phyloP scores from a whole-genome alignment of 179 eudicot genomes.

The Silene noctiflora region DNA sequence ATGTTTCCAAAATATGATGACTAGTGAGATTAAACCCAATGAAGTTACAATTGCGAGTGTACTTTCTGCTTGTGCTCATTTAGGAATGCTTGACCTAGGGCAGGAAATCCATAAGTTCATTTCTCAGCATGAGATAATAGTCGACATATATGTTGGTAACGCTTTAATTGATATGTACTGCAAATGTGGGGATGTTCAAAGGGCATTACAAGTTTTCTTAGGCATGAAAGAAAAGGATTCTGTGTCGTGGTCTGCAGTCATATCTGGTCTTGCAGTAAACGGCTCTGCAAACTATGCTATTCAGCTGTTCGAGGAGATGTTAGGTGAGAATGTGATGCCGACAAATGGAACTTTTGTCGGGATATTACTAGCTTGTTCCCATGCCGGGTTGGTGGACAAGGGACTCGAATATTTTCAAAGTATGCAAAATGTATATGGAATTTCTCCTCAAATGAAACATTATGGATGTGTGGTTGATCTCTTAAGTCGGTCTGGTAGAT shows the following conservation, averaged over 20 bases:
- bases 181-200: conserved; percentile 55
- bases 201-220: conserved; percentile 44
- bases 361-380: conserved; percentile 54
- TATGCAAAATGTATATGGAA: conserved; percentile 41
- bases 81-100: conserved; percentile 53
- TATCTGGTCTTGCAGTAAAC: conserved; percentile 56
- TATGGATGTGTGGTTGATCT: conserved; percentile 70
- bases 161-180: conserved; percentile 64
- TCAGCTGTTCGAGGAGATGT: conserved; percentile 47
- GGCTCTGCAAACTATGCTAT: conserved; percentile 46
- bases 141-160: conserved; percentile 53
- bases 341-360: conserved; percentile 59
- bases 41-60: conserved; percentile 44
- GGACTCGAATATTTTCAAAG: conserved; percentile 48
- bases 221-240: conserved; percentile 48
- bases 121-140: conserved; percentile 30
- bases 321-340: conserved; percentile 35
- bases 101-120: conserved; percentile 45
- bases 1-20: conserved; percentile 52
- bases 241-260: conserved; percentile 59
- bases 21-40: conserved; percentile 45
- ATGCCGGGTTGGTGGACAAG: conserved; percentile 57
- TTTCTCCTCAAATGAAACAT: conserved; percentile 58
- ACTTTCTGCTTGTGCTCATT: conserved; percentile 62
- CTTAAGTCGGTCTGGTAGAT: conserved; percentile 52